A percentile compares a stretch with the other conserved stretches of the same genome.
Conservation (phyloP, 2,329 filamentous ascomycete genomes). For the Curvularia lunata region DNA sequence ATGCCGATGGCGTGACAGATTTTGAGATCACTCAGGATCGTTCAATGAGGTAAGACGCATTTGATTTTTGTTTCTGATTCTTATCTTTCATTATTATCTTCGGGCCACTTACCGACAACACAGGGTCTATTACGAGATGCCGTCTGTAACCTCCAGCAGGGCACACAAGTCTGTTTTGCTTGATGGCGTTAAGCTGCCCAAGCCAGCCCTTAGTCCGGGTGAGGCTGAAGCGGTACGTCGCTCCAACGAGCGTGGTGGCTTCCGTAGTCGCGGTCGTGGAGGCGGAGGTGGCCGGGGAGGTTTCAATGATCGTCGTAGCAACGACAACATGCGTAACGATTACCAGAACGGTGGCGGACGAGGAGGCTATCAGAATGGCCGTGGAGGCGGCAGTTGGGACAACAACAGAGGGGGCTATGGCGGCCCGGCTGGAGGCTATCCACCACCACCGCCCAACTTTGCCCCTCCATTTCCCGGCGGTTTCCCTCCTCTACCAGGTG, state of each 20-base stretch:
- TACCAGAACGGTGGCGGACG: slow-evolving; percentile 35
- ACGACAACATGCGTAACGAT: slow-evolving; percentile 14
- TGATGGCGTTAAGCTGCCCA: slow-evolving; percentile 76
- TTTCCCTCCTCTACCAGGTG: slow-evolving; percentile 36
- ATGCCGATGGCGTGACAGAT: slow-evolving; percentile 57
- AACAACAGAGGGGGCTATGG: slow-evolving; percentile 25
- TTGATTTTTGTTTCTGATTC: neutral
- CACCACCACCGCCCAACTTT: slow-evolving; percentile 32
- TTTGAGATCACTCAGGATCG: slow-evolving; percentile 60
- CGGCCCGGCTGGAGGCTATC: slow-evolving; percentile 28
- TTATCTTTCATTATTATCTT: too few species aligned
- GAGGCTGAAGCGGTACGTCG: slow-evolving; percentile 70
- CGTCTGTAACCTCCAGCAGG: slow-evolving; percentile 63
- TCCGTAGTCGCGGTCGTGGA: slow-evolving; percentile 28
- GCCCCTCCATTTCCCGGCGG: slow-evolving; percentile 35
- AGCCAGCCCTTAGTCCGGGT: slow-evolving; percentile 70
- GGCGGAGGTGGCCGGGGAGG: slow-evolving; percentile 33
- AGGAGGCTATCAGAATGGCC: slow-evolving; percentile 30
- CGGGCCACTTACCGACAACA: slow-evolving; percentile 28
- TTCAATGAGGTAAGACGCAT: slow-evolving; percentile 73
- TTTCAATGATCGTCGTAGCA: slow-evolving; percentile 42
- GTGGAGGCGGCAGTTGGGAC: slow-evolving; percentile 22
- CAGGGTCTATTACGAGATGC: slow-evolving; percentile 83
- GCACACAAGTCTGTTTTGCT: slow-evolving; percentile 94
- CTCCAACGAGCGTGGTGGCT: slow-evolving; percentile 66